A percentile compares a stretch with the other conserved stretches of the same genome.
phyloP scores from a whole-genome alignment of 2,329 filamentous ascomycete genomes.

The Fusarium sp. region DNA sequence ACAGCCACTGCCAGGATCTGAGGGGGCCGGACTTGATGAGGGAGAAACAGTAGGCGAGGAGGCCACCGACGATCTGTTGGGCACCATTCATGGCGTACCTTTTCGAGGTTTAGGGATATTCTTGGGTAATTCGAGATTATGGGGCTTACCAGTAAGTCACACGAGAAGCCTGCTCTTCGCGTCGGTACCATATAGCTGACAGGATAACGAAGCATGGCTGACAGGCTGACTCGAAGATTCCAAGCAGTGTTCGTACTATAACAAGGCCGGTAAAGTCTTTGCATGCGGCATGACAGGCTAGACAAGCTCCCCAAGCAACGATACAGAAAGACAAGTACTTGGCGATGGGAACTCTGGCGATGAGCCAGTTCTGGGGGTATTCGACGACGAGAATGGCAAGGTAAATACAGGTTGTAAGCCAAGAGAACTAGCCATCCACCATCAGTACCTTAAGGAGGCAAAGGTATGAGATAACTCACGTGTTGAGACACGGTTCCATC shows the following conservation, averaged over 20 bases:
- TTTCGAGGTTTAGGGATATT: not conserved
- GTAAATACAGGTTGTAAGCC: conserved; percentile 82
- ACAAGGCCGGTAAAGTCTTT: conserved; percentile 71
- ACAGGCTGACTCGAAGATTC: conserved; percentile 78
- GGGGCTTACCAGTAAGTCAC: conserved; percentile 75
- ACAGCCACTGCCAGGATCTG: conserved; percentile 77
- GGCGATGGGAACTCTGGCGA: conserved; percentile 74
- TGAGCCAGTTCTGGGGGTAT: conserved; percentile 74
- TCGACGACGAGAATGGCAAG: conserved; percentile 78
- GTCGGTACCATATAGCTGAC: conserved; percentile 78
- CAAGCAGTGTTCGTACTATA: conserved; percentile 73
- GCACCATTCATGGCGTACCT: conserved; percentile 79
- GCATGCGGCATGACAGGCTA: conserved; percentile 73
- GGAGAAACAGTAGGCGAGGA: conserved; percentile 74
- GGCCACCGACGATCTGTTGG: conserved; percentile 79
- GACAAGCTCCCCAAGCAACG: conserved; percentile 69
- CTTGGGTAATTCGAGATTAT: fast-evolving
- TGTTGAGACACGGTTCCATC: conserved; percentile 47
- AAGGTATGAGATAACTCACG: conserved; percentile 6
- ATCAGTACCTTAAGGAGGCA: fast-evolving
- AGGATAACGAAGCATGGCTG: conserved; percentile 77
- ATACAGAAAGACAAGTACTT: conserved; percentile 76
- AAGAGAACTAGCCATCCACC: conserved; percentile 54
- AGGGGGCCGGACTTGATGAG: conserved; percentile 66
- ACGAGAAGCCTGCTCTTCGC: conserved; percentile 74